Evolutionary conservation across 1,284 basidiomycete species (phyloP).

Genomic region (Ceratobasidium sp.): DNA sequence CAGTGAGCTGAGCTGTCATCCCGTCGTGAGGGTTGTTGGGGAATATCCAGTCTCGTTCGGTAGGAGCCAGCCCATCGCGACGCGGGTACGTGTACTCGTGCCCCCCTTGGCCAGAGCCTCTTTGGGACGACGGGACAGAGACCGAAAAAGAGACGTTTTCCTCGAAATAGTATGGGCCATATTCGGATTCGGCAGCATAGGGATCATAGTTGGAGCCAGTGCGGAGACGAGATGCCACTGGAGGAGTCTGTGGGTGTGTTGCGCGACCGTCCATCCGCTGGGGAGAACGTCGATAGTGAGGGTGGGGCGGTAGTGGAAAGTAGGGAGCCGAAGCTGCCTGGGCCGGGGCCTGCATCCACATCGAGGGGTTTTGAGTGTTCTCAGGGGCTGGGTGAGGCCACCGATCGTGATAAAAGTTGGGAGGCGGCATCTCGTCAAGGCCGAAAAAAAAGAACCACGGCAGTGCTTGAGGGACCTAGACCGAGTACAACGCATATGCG

Average conservation of each 20-base stretch:
- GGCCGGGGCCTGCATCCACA: conserved; percentile 21
- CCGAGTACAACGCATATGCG: conserved; percentile 24
- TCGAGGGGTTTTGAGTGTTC: conserved; percentile 41
- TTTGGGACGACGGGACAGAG: conserved; percentile 4
- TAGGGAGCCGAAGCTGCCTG: conserved; percentile 33
- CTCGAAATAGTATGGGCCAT: conserved; percentile 29
- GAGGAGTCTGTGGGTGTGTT: conserved; percentile 21
- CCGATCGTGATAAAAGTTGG: conserved; percentile 44
- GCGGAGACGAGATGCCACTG: conserved; percentile 23
- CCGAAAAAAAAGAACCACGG: conserved; percentile 36
- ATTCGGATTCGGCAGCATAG: conserved; percentile 34
- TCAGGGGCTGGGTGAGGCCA: conserved; percentile 43
- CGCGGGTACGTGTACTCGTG: conserved; percentile 6
- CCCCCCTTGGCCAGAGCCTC: not conserved
- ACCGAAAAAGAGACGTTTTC: conserved; percentile 12
- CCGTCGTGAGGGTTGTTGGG: conserved; percentile 18
- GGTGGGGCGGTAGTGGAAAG: conserved; percentile 11
- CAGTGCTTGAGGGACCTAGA: conserved; percentile 41
- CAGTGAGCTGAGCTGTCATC: conserved; percentile 38
- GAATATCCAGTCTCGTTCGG: conserved; percentile 26
- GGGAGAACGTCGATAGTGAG: conserved; percentile 10
- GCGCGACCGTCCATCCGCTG: conserved; percentile 22
- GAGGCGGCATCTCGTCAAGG: conserved; percentile 41
- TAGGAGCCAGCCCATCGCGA: conserved; percentile 1
- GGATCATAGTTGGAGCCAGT: conserved; percentile 37